phyloP scores from a whole-genome alignment of 1,284 basidiomycete genomes.

The Austroboletus rostrupii region DNA sequence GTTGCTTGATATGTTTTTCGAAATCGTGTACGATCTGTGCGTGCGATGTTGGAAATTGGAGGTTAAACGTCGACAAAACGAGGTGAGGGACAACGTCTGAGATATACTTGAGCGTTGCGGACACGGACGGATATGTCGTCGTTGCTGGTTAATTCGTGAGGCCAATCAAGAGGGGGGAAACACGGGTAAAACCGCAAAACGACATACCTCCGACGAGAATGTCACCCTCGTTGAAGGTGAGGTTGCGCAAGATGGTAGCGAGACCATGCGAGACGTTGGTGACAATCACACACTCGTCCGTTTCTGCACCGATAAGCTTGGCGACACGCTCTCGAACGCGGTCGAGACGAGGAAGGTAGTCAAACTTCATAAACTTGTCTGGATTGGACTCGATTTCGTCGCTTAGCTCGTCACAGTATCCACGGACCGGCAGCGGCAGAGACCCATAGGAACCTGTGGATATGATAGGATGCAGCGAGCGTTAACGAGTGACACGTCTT shows the following conservation, averaged over 20 bases:
- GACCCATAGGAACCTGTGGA: conserved; percentile 66
- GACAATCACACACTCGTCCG: conserved; percentile 65
- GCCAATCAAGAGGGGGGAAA: not conserved
- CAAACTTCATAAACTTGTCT: conserved; percentile 57
- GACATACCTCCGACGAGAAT: conserved; percentile 38
- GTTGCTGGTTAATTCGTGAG: conserved; percentile 39
- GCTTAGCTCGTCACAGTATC: conserved; percentile 43
- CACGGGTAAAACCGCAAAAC: not conserved
- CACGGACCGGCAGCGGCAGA: conserved; percentile 56
- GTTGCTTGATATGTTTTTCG: conserved; percentile 37
- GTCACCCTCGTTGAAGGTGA: conserved; percentile 47
- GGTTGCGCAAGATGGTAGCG: conserved; percentile 62
- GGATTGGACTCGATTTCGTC: conserved; percentile 56
- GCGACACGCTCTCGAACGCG: conserved; percentile 50
- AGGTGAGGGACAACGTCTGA: conserved; percentile 56
- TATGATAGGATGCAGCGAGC: not conserved
- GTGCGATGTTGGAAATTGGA: conserved; percentile 66
- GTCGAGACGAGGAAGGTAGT: conserved; percentile 33
- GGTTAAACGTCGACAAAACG: conserved; percentile 43
- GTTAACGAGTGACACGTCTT: conserved; percentile 9
- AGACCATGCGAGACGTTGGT: conserved; percentile 66
- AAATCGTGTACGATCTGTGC: conserved; percentile 56
- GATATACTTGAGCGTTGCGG: conserved; percentile 55
- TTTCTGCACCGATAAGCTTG: conserved; percentile 52
- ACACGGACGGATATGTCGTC: conserved; percentile 65